Percentiles rank a stretch among this genome's conserved stretches.
phyloP scores from a whole-genome alignment of 208 protist genomes.

The Wallacemonas sp. region DNA sequence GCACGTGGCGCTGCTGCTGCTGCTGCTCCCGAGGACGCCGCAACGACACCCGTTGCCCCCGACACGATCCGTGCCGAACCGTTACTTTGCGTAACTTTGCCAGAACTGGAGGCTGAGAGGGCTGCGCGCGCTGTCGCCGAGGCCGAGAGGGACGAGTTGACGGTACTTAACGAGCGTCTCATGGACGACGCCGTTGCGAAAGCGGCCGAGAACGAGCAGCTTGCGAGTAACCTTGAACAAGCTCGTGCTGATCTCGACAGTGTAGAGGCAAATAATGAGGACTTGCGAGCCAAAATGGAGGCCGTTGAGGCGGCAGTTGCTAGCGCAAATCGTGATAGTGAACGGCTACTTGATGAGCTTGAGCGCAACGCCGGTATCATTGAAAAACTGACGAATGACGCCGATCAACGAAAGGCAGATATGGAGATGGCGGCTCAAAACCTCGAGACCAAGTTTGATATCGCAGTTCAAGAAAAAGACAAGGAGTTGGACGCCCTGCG shows the following conservation, averaged over 20 bases:
- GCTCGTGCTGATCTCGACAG: not conserved
- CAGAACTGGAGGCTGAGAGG: not conserved
- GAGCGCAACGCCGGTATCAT: not conserved
- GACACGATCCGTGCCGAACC: too few species aligned
- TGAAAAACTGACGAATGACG: slow-evolving; percentile 18
- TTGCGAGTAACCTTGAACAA: slow-evolving; percentile 15
- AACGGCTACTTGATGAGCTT: not conserved
- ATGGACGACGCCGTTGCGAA: not conserved
- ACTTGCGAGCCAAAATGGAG: not conserved
- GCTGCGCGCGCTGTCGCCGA: not conserved
- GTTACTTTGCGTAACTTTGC: not conserved
- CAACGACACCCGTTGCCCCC: too few species aligned
- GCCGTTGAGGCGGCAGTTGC: slow-evolving; percentile 24
- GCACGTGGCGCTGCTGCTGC: too few species aligned
- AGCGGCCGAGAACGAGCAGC: slow-evolving; percentile 29
- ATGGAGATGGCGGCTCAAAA: not conserved
- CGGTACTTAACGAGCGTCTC: not conserved
- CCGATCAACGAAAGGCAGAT: not conserved
- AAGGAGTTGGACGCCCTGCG: slow-evolving; percentile 15
- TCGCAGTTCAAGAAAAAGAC: not conserved
- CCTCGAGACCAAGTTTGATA: not conserved
- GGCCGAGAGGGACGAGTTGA: not conserved
- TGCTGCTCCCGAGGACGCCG: too few species aligned
- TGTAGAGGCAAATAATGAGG: not conserved
- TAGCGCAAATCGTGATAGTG: slow-evolving; percentile 14